Base-by-base conservation (phyloP, 495 filamentous ascomycete genomes). In the Trichoderma parareesei region DNA sequence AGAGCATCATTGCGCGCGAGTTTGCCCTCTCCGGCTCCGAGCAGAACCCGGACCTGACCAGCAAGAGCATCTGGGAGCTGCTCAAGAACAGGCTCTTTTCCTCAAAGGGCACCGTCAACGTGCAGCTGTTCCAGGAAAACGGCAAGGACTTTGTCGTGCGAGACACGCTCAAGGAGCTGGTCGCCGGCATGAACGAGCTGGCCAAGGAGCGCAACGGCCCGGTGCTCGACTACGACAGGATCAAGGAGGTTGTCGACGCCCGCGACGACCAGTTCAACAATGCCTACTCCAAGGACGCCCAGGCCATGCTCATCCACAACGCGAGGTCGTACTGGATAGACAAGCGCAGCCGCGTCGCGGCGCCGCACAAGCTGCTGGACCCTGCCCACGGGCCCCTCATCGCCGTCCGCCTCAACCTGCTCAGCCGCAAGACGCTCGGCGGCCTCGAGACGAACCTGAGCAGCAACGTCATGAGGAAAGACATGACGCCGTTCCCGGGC, bases 21-120 rank as follows among this genome's bases (percentile, higher is more conserved):
- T 82, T 83, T 55, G 79, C 78, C 43, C 76, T 83, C 14, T 83
- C 81, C 0, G 81, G 81, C 9, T 82, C 80, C 1, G 81, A 83
- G 67, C 81, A 83, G 66, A 83, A 83, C 73, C 77, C 78, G 9
- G 81, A 83, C 67, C 53, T 83, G n/a, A 81, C 79, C 6, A 68
- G 49, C 71, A 83, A 83, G 71, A 80, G 76, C 67, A 67, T 81
- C 64, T 79, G 77, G 75, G 72, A 77, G 59, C 35, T 79, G 13
- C 71, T 82, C 13, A 70, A 48, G 42, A 77, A 72, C 69, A 77
- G 81, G n/a, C 16, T 82, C 41, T 75, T 82, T 64, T 35, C 77
- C 68, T 73, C 69, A 49, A 78, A 78, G 64, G 80, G 80, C 35
- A 78, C 79, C 7, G 62, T 76, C 0, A 74, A 74, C 7, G 78